Evolutionary conservation across 768 basidiomycete species (phyloP).

Genomic region (Termitomyces bulborhizus): DNA sequence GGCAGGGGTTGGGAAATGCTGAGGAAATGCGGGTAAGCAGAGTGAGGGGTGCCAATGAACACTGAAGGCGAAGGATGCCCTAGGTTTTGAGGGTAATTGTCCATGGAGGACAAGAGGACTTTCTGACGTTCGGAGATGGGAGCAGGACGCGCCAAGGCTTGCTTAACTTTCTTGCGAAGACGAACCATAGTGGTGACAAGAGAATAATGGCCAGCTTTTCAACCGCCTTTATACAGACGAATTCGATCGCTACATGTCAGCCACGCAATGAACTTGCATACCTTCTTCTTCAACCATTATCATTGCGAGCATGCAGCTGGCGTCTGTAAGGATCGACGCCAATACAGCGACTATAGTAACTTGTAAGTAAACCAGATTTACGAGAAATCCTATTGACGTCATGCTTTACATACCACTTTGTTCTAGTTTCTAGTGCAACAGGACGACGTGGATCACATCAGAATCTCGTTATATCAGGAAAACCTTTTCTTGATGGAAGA

Average conservation of each 20-base stretch:
- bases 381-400: not conserved
- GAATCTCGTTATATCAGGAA: not conserved
- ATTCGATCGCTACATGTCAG: not conserved
- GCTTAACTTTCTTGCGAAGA: not conserved
- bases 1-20: not conserved
- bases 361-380: not conserved
- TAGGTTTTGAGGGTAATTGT: not conserved
- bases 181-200: not conserved
- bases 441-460: not conserved
- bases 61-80: not conserved
- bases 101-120: not conserved
- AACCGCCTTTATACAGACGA: not conserved
- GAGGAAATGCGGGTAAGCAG: not conserved
- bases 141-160: not conserved
- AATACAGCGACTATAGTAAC: not conserved
- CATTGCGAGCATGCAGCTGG: not conserved
- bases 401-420: not conserved
- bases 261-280: not conserved
- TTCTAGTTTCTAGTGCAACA: not conserved
- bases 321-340: no score
- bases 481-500: not conserved
- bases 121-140: not conserved
- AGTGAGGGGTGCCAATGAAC: not conserved
- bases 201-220: not conserved
- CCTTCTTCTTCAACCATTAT: not conserved